Percentiles rank a stretch among this genome's conserved stretches.
phyloP scores from a whole-genome alignment of 805 yeast genomes.

The Lachancea lanzarotensis region DNA sequence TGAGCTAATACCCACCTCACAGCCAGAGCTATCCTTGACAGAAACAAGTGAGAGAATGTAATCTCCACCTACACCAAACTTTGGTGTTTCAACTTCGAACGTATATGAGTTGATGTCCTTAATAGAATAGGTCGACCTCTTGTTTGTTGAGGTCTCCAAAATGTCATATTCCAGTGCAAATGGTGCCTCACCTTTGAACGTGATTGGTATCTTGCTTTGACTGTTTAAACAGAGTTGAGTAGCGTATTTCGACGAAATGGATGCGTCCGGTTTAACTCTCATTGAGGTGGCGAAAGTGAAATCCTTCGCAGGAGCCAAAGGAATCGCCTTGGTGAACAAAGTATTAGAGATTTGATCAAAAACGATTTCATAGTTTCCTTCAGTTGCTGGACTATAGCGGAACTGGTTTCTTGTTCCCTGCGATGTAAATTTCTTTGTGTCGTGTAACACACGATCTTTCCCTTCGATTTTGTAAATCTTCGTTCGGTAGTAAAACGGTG shows the following conservation, averaged over 20 bases:
- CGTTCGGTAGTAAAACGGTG: constrained; percentile 70
- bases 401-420: constrained; percentile 47
- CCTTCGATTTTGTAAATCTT: constrained; percentile 49
- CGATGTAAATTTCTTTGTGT: constrained; percentile 34
- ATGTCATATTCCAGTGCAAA: constrained; percentile 65
- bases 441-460: constrained; percentile 29
- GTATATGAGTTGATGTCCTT: constrained; percentile 35
- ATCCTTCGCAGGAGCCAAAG: constrained; percentile 32
- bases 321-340: constrained; percentile 43
- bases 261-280: constrained; percentile 60
- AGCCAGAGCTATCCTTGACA: constrained; percentile 68
- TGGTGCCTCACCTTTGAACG: constrained; percentile 75
- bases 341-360: constrained; percentile 61
- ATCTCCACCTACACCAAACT: constrained; percentile 61
- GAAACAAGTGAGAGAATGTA: constrained; percentile 58
- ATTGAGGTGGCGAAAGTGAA: constrained; percentile 62
- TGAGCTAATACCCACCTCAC: constrained; percentile 63
- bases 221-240: constrained; percentile 43
- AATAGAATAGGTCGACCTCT: constrained; percentile 39
- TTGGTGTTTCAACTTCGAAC: constrained; percentile 47
- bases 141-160: constrained; percentile 47
- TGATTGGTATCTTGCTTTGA: constrained; percentile 43
- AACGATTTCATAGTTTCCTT: constrained; percentile 74
- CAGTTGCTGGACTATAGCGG: constrained; percentile 67
- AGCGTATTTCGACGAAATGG: constrained; percentile 24